These are phyloP conservation scores for Carallia pectinifolia DNA, from an alignment of 345 rosid species.

Conservation along the genomic window DNA sequence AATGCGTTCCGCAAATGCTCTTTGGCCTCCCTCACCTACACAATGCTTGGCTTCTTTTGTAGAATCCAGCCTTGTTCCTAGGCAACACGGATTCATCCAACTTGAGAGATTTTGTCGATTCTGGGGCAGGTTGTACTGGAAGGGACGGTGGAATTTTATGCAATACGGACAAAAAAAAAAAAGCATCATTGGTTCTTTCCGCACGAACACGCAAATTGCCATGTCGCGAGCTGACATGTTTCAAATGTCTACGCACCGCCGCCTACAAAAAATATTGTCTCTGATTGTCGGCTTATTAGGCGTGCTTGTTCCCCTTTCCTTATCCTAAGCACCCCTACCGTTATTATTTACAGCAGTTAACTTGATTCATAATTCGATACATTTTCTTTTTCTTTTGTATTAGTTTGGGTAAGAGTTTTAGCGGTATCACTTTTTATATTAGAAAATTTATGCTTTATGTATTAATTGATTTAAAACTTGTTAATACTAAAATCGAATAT, in stretches of 20 bases:
- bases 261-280: neutral
- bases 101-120: conserved; percentile 1
- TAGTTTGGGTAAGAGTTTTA: too few relatives aligned
- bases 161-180: neutral
- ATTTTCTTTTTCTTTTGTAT: too few relatives aligned
- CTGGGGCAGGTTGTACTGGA: conserved; percentile 5
- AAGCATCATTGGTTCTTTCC: neutral
- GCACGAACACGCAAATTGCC: conserved; percentile 13
- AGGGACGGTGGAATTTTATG: neutral
- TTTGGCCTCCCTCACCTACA: neutral
- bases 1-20: neutral
- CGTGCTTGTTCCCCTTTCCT: too few relatives aligned
- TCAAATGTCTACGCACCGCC: neutral
- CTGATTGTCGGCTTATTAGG: neutral
- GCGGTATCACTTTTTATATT: too few relatives aligned
- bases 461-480: too few relatives aligned
- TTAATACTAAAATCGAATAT: too few relatives aligned
- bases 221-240: conserved; percentile 24
- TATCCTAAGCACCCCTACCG: neutral
- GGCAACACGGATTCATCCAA: too few relatives aligned
- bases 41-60: neutral
- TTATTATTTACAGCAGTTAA: too few relatives aligned
- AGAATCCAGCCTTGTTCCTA: neutral
- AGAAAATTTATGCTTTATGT: too few relatives aligned
- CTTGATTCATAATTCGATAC: too few relatives aligned